phyloP scores from a whole-genome alignment of 2,329 filamentous ascomycete genomes.

The Hymenoscyphus occultus region DNA sequence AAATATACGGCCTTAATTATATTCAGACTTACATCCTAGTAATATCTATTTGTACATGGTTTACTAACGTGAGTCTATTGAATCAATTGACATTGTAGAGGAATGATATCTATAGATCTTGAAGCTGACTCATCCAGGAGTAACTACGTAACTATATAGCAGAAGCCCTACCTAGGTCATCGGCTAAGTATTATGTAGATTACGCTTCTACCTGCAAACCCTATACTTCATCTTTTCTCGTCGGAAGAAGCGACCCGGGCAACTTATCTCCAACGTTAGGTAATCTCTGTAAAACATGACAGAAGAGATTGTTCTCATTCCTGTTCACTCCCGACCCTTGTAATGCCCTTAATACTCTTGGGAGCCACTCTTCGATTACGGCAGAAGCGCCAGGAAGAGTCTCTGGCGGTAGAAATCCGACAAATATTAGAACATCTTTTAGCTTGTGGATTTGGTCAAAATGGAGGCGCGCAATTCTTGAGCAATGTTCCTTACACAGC shows the following conservation, averaged over 20 bases:
- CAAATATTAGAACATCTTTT: not conserved
- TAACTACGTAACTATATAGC: no score
- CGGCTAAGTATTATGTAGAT: not conserved
- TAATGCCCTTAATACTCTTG: not conserved
- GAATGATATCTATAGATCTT: no score
- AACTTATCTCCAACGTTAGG: not conserved
- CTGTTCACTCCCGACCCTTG: not conserved
- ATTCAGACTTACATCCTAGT: not conserved
- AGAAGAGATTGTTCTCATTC: not conserved
- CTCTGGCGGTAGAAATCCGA: not conserved
- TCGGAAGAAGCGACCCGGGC: not conserved
- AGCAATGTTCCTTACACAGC: not conserved
- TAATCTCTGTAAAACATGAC: not conserved
- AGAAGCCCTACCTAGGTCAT: not conserved
- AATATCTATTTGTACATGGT: not conserved
- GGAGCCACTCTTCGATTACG: not conserved
- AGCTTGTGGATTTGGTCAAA: slow-evolving; percentile 2
- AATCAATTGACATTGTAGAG: not conserved
- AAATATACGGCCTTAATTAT: not conserved
- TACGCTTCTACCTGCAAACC: not conserved
- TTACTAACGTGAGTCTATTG: not conserved
- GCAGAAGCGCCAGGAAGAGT: not conserved
- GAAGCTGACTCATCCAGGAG: no score
- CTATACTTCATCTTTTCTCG: not conserved
- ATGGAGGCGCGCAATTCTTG: not conserved